phyloP scores from a whole-genome alignment of 805 yeast species.

The Citeromyces nyonsensis region DNA sequence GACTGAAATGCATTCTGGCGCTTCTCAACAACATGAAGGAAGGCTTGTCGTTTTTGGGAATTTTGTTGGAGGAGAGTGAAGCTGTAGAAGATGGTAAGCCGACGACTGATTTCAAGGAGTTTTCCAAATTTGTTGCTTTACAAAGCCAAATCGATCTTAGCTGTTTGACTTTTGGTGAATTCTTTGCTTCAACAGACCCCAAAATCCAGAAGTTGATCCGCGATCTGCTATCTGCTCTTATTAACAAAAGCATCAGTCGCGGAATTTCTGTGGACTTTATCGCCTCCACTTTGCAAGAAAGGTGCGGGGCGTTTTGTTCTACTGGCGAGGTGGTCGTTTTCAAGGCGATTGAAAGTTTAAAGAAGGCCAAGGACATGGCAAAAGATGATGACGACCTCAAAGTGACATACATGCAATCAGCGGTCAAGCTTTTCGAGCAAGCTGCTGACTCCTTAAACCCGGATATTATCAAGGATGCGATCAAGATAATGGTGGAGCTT shows the following conservation, averaged over 20 bases:
- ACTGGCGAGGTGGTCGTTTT: conserved; percentile 86
- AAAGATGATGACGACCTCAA: conserved; percentile 55
- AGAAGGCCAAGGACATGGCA: conserved; percentile 70
- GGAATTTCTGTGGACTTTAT: conserved; percentile 92
- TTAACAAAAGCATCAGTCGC: conserved; percentile 72
- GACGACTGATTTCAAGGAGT: conserved; percentile 32
- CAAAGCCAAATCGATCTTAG: conserved; percentile 58
- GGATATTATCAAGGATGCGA: conserved; percentile 72
- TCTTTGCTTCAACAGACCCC: conserved; percentile 56
- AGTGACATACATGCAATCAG: conserved; percentile 49
- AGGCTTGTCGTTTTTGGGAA: conserved; percentile 76
- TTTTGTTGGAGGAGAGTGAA: conserved; percentile 59
- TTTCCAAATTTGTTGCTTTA: conserved; percentile 51
- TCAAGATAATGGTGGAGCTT: conserved; percentile 60
- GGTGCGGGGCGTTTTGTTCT: conserved; percentile 91
- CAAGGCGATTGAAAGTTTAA: conserved; percentile 84
- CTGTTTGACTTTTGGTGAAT: conserved; percentile 53
- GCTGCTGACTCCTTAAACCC: conserved; percentile 65
- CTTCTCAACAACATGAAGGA: conserved; percentile 71
- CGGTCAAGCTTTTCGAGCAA: conserved; percentile 62
- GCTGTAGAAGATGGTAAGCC: conserved; percentile 7
- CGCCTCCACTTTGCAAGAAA: conserved; percentile 75
- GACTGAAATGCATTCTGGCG: conserved; percentile 63
- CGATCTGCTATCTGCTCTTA: conserved; percentile 78
- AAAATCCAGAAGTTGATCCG: conserved; percentile 50